These are phyloP conservation scores for Protomyces inouyei DNA, from an alignment of 1,139 yeast genomes.

Conservation along the genomic window DNA sequence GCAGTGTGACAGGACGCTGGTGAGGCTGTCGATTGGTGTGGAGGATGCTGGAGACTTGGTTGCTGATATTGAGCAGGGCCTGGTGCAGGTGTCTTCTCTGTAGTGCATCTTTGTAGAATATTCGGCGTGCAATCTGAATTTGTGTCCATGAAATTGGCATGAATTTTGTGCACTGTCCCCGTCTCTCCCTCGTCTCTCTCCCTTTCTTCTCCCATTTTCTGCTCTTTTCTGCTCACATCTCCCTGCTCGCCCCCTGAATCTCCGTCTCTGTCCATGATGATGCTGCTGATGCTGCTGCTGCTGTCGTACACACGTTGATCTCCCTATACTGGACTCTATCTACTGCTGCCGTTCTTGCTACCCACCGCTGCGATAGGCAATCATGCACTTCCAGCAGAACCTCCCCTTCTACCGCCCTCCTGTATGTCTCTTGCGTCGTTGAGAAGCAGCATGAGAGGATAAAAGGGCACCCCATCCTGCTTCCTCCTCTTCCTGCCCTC, in stretches of 20 bases:
- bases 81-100: background rate
- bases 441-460: background rate
- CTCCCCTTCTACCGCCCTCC: background rate
- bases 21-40: conserved; percentile 81
- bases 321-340: too few relatives aligned
- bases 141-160: too few relatives aligned
- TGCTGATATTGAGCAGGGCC: conserved; percentile 59
- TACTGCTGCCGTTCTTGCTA: too few relatives aligned
- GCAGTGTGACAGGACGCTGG: conserved; percentile 83
- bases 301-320: too few relatives aligned
- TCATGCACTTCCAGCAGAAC: background rate
- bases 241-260: too few relatives aligned
- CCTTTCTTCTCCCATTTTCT: too few relatives aligned
- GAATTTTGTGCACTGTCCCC: too few relatives aligned
- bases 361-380: background rate
- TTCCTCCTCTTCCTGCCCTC: background rate
- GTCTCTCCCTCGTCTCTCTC: too few relatives aligned
- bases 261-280: too few relatives aligned
- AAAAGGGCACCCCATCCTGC: background rate
- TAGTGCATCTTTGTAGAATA: background rate
- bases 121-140: background rate
- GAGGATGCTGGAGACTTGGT: conserved; percentile 77
- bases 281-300: too few relatives aligned
- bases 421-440: background rate
- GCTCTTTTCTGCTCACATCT: too few relatives aligned